These are phyloP conservation scores for Entrophospora sp. DNA, from an alignment of 192 early-diverging fungal species.

Conservation along the genomic window DNA sequence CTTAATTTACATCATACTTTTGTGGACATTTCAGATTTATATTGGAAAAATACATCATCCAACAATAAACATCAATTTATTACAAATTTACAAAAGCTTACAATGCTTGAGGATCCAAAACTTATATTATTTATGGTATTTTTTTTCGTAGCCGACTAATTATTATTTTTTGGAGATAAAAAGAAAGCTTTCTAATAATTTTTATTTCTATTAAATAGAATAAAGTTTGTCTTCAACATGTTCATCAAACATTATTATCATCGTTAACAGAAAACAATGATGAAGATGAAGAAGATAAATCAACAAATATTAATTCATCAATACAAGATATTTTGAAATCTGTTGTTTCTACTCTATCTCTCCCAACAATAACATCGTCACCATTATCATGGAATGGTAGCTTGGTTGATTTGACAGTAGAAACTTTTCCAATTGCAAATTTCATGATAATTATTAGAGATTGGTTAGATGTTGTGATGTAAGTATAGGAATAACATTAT, in stretches of 20 bases:
- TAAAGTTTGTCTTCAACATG: constrained; percentile 12
- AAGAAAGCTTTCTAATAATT: too few relatives aligned
- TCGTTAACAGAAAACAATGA: background rate
- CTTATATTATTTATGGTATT: background rate
- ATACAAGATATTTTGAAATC: background rate
- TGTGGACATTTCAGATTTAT: background rate
- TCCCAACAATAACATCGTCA: background rate
- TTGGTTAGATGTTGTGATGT: constrained; percentile 14
- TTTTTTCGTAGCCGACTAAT: too few relatives aligned
- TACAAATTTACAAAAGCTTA: background rate
- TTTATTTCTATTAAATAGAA: constrained; percentile 5
- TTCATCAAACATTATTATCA: background rate
- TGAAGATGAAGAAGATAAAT: background rate
- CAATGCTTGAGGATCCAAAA: background rate
- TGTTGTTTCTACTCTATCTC: background rate
- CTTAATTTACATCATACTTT: constrained; percentile 1
- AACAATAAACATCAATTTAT: background rate
- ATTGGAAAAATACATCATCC: background rate
- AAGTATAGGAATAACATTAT: background rate
- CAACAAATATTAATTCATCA: background rate
- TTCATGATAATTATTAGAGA: background rate
- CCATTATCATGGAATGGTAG: background rate
- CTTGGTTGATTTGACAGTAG: background rate
- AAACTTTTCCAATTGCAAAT: constrained; percentile 5
- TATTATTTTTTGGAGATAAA: background rate